A percentile compares a stretch with the other conserved stretches of the same genome.
Evolutionary conservation across 1,284 basidiomycete species (phyloP).

Genomic region (Singerocomus inundabilis): DNA sequence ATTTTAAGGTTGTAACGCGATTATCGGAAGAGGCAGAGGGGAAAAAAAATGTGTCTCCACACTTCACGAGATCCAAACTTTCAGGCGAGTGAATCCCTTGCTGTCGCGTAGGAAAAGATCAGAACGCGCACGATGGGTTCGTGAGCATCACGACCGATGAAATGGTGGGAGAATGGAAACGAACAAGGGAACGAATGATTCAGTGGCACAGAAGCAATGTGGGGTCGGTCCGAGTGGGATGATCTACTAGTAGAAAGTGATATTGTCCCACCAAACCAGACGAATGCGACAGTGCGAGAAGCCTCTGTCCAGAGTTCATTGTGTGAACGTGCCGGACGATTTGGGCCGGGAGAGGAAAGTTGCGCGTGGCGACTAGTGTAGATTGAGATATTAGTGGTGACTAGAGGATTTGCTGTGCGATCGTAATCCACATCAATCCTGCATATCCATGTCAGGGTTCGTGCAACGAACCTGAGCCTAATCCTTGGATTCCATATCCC

Average conservation of each 20-base stretch:
- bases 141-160: not conserved
- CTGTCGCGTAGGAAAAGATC: not conserved
- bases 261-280: not conserved
- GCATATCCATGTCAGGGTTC: constrained; percentile 3
- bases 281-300: not conserved
- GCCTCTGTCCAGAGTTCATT: not conserved
- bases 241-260: not conserved
- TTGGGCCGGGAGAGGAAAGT: not conserved
- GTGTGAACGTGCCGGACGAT: constrained; percentile 11
- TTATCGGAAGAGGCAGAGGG: not conserved
- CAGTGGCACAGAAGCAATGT: not conserved
- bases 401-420: constrained; percentile 5
- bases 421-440: constrained; percentile 1
- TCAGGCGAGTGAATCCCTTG: not conserved
- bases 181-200: not conserved
- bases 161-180: not conserved
- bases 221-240: not conserved
- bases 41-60: not conserved
- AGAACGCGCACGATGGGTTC: not conserved
- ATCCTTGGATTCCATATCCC: constrained; percentile 20
- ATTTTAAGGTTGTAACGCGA: not conserved
- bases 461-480: constrained; percentile 14
- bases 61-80: constrained; percentile 4
- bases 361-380: not conserved
- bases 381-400: constrained; percentile 3